phyloP scores from a whole-genome alignment of 495 filamentous ascomycete species.

The Tuber brumale region DNA sequence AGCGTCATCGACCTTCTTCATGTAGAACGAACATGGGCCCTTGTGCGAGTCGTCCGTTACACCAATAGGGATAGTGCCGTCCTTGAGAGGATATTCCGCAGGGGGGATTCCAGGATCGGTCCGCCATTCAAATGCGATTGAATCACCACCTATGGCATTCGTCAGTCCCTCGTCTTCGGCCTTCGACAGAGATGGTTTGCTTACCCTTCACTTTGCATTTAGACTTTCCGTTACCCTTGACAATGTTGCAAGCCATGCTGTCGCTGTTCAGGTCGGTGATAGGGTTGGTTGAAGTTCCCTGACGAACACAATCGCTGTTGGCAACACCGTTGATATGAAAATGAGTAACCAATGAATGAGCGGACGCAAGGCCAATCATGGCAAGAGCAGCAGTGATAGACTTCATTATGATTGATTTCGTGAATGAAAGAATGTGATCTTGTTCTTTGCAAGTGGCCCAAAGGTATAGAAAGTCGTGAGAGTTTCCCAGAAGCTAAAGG shows the following conservation, averaged over 20 bases:
- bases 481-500: constrained; percentile 11
- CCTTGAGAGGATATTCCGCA: constrained; percentile 32
- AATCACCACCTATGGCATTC: constrained; percentile 20
- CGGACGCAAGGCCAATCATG: constrained; percentile 12
- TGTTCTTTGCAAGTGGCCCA: neutral
- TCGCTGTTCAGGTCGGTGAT: constrained; percentile 50
- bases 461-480: constrained; percentile 12
- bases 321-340: constrained; percentile 35
- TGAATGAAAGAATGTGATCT: neutral
- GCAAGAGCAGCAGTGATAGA: constrained; percentile 13
- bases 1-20: constrained; percentile 47
- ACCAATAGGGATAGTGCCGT: constrained; percentile 39
- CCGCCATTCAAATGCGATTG: constrained; percentile 36
- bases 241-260: constrained; percentile 59
- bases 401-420: constrained; percentile 17
- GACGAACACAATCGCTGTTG: constrained; percentile 25
- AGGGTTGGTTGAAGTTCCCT: constrained; percentile 46
- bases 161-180: neutral
- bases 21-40: constrained; percentile 63
- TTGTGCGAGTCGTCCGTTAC: constrained; percentile 59
- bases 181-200: neutral
- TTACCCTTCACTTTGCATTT: constrained; percentile 28
- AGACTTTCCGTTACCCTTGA: neutral
- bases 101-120: constrained; percentile 19
- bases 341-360: constrained; percentile 24